Percentiles rank a stretch among this genome's conserved stretches.
These are phyloP conservation scores for Sugiyamaella xylanicola DNA, from an alignment of 1,139 yeast species.

Conservation along the genomic window DNA sequence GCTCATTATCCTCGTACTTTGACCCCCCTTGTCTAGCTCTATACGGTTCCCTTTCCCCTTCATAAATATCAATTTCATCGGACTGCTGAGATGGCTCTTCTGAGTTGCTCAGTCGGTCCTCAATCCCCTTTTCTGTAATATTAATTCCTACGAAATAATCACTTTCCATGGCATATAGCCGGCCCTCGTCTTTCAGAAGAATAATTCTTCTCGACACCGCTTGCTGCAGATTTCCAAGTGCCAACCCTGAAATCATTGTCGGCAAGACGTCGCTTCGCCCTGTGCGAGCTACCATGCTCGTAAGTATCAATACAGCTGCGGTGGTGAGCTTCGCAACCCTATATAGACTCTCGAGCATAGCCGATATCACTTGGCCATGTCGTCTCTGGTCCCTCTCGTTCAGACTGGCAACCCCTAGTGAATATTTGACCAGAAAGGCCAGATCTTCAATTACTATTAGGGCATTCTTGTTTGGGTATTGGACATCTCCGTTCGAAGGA, in stretches of 20 bases:
- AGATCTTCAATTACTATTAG: conserved; percentile 17
- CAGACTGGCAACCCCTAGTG: conserved; percentile 2
- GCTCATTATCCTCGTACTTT: too few relatives aligned
- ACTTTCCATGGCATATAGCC: not conserved
- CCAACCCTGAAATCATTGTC: conserved; percentile 25
- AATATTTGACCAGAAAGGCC: conserved; percentile 2
- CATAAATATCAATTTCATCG: not conserved
- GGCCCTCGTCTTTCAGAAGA: conserved; percentile 2
- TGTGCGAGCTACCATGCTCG: conserved; percentile 21
- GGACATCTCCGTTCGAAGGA: not conserved
- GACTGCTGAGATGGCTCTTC: not conserved
- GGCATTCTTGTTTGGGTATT: not conserved
- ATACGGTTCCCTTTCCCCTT: not conserved
- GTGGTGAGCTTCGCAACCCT: not conserved
- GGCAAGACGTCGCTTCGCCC: conserved; percentile 15
- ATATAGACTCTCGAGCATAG: not conserved
- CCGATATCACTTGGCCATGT: not conserved
- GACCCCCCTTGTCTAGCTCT: not conserved
- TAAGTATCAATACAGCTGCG: conserved; percentile 22
- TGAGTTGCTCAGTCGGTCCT: not conserved
- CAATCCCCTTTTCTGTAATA: not conserved
- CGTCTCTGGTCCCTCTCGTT: conserved; percentile 3
- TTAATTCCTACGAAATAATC: not conserved
- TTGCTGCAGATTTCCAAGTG: conserved; percentile 21
- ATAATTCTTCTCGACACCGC: conserved; percentile 1